phyloP scores from a whole-genome alignment of 148 eudicot species.

The Dianthus caryophyllus region DNA sequence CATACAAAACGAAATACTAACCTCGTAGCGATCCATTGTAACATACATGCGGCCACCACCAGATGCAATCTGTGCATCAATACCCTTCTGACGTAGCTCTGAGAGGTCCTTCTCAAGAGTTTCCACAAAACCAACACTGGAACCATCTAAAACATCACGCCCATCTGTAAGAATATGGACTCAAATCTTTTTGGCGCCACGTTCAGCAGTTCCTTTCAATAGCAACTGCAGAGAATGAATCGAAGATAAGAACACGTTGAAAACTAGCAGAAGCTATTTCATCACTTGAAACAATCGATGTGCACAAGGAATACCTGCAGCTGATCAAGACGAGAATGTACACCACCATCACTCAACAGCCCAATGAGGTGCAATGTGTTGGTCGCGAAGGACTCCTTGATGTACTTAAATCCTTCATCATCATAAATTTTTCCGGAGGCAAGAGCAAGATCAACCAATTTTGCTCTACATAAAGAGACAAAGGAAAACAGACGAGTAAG shows the following conservation, averaged over 20 bases:
- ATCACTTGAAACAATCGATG: background rate
- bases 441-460: conserved; percentile 89
- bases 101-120: conserved; percentile 82
- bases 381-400: conserved; percentile 56
- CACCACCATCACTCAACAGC: conserved; percentile 91
- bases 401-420: conserved; percentile 81
- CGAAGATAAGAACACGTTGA: background rate
- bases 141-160: conserved; percentile 90
- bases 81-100: conserved; percentile 58
- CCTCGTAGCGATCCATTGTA: conserved; percentile 97
- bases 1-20: conserved; percentile 18
- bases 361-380: conserved; percentile 91
- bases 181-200: conserved; percentile 82
- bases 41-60: conserved; percentile 97
- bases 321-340: conserved; percentile 91
- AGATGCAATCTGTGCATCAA: conserved; percentile 89
- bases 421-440: conserved; percentile 81
- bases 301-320: conserved; percentile 50
- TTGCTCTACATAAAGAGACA: conserved; percentile 46
- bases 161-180: conserved; percentile 86
- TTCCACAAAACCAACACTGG: conserved; percentile 81
- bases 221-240: conserved; percentile 47
- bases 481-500: background rate
- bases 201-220: conserved; percentile 73
- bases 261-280: background rate